Evolutionary conservation across 148 eudicot genomes (phyloP).

Genomic region (Selenicereus undatus): DNA sequence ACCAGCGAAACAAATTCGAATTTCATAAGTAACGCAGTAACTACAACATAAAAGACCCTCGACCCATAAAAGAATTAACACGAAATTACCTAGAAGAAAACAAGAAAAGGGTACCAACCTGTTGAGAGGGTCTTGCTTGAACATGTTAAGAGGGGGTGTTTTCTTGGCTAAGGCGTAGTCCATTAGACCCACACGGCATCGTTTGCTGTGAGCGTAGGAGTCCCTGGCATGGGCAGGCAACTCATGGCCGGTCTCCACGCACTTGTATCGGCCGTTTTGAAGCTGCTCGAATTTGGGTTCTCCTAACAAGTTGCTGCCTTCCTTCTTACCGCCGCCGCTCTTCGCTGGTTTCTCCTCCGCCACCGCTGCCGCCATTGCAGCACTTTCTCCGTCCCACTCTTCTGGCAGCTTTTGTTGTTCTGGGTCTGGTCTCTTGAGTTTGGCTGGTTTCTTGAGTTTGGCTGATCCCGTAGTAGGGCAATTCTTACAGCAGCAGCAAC

Average conservation of each 20-base stretch:
- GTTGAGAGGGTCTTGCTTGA: conserved; percentile 57
- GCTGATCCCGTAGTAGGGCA: too few species aligned
- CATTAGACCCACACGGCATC: conserved; percentile 84
- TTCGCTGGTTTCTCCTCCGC: conserved; percentile 13
- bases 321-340: conserved; percentile 28
- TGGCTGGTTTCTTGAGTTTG: too few species aligned
- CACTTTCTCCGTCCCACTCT: conserved; percentile 2
- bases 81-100: background rate
- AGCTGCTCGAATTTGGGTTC: conserved; percentile 61
- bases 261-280: conserved; percentile 73
- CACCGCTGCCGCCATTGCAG: conserved; percentile 22
- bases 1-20: background rate
- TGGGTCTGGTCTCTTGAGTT: too few species aligned
- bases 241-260: conserved; percentile 84
- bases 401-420: too few species aligned
- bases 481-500: too few species aligned
- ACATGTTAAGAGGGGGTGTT: conserved; percentile 86
- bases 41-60: background rate
- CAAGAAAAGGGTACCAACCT: conserved; percentile 34
- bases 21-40: background rate
- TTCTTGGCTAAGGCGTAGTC: conserved; percentile 55
- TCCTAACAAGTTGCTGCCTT: conserved; percentile 63
- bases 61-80: conserved; percentile 1
- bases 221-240: conserved; percentile 55
- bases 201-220: conserved; percentile 56